Conservation (phyloP, 2,329 filamentous ascomycete genomes). For the Lasiodiplodia gonubiensis region DNA sequence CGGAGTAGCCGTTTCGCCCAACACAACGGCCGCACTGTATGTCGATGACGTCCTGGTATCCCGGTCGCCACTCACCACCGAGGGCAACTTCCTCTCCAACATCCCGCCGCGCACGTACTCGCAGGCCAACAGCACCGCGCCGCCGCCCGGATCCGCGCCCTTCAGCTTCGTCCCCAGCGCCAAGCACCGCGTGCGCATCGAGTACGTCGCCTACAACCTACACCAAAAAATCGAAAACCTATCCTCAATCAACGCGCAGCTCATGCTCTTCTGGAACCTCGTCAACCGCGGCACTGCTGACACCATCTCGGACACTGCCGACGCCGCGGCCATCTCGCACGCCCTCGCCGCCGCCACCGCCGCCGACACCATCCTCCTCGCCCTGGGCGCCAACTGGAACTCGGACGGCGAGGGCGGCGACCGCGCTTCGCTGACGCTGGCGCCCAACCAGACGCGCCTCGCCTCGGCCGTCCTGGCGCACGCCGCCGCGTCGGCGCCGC, state of each 20-base stretch:
- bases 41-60: constrained; percentile 45
- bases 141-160: constrained; percentile 45
- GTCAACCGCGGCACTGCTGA: constrained; percentile 40
- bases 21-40: constrained; percentile 49
- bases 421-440: constrained; percentile 42
- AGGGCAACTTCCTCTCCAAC: constrained; percentile 48
- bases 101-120: constrained; percentile 49
- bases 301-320: neutral
- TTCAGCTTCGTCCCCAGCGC: constrained; percentile 48
- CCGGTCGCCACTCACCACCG: constrained; percentile 32
- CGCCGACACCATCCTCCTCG: constrained; percentile 49
- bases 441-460: no score
- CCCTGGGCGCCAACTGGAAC: constrained; percentile 53
- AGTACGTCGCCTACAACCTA: constrained; percentile 52
- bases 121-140: constrained; percentile 43
- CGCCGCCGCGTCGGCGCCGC: constrained; percentile 6
- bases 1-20: constrained; percentile 49
- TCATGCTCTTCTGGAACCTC: constrained; percentile 55
- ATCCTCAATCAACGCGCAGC: constrained; percentile 50
- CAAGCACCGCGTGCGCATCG: constrained; percentile 47
- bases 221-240: constrained; percentile 49
- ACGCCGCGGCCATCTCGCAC: constrained; percentile 36
- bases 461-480: constrained; percentile 44
- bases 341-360: constrained; percentile 45
- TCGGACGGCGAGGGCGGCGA: constrained; percentile 54